Conservation (phyloP, 257 asterid genomes). For the Solanum rostratum region DNA sequence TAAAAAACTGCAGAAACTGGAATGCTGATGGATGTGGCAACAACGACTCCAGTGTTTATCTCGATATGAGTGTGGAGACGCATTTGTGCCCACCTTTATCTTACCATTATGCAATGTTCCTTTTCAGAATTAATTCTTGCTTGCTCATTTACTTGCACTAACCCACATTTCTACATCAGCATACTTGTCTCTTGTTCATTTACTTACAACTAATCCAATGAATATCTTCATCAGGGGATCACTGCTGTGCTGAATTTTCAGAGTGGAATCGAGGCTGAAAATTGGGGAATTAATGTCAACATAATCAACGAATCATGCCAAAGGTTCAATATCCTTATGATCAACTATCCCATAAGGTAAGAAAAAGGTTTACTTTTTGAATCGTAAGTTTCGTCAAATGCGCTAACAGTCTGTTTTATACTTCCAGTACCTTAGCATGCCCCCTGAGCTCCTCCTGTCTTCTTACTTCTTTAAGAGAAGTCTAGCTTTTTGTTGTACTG, state of each 20-base stretch:
- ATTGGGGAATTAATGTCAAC: slow-evolving; percentile 78
- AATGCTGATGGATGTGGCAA: background rate
- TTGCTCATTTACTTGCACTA: slow-evolving; percentile 10
- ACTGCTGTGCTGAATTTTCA: slow-evolving; percentile 93
- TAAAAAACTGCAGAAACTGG: background rate
- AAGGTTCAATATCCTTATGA: slow-evolving; percentile 63
- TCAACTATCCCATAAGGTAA: slow-evolving; percentile 90
- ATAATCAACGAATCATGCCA: slow-evolving; percentile 71
- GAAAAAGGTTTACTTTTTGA: background rate
- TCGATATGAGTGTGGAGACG: background rate
- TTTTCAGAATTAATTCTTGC: background rate
- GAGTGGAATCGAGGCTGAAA: slow-evolving; percentile 71
- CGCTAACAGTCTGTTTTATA: background rate
- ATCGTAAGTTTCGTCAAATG: background rate
- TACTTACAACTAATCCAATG: slow-evolving; percentile 17
- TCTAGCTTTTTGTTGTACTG: background rate
- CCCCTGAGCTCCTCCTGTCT: background rate
- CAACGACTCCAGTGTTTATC: background rate
- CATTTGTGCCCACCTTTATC: background rate
- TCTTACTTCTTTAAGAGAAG: background rate
- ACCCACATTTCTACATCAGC: background rate
- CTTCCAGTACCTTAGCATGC: background rate
- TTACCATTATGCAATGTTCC: background rate
- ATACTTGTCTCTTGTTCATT: slow-evolving; percentile 1
- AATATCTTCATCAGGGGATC: slow-evolving; percentile 64